Conservation (phyloP, 768 basidiomycete species). For the Chalciporus sphaerocephalus region DNA sequence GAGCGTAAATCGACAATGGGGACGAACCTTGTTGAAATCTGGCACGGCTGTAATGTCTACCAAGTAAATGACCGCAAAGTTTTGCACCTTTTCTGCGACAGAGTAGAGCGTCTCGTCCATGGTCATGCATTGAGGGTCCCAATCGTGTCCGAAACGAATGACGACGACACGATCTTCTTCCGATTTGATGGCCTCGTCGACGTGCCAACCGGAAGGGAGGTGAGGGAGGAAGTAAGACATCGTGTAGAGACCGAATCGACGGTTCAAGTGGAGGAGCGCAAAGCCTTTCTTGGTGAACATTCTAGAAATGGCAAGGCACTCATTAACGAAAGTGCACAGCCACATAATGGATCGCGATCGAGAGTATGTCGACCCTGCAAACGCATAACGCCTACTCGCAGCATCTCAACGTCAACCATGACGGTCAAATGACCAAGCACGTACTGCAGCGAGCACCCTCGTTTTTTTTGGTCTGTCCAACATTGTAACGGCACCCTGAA, state of each 20-base stretch:
- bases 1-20: not conserved
- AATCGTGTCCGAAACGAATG: conserved; percentile 91
- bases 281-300: not conserved
- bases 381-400: not conserved
- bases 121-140: conserved; percentile 93
- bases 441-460: too few relatives aligned
- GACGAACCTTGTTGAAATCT: conserved; percentile 90
- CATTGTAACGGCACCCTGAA: too few relatives aligned
- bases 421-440: too few relatives aligned
- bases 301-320: not conserved
- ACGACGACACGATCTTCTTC: conserved; percentile 96
- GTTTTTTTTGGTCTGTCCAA: too few relatives aligned
- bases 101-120: conserved; percentile 97
- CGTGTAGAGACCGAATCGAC: not conserved
- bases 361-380: not conserved
- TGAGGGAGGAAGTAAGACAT: conserved; percentile 93
- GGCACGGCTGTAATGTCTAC: conserved; percentile 95
- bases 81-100: conserved; percentile 94
- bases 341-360: not conserved
- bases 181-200: conserved; percentile 97
- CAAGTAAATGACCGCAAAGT: conserved; percentile 96
- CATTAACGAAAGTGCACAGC: not conserved
- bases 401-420: not conserved
- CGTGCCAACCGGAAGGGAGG: conserved; percentile 93
- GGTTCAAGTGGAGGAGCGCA: not conserved